Evolutionary conservation across 306 rosid genomes (phyloP).

Genomic region (Datisca glomerata): DNA sequence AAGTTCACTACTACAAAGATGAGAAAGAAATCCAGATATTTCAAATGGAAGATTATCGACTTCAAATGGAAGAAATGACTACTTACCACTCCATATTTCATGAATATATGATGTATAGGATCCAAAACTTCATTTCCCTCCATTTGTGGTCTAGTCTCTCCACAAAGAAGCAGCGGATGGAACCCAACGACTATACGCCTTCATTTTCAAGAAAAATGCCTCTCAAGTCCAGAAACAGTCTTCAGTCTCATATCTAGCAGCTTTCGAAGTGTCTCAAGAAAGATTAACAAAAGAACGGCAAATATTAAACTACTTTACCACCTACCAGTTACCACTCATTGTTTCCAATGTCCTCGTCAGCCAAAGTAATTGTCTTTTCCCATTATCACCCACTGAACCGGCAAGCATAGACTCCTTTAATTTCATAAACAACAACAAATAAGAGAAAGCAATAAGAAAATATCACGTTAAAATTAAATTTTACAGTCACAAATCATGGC

Average conservation of each 20-base stretch:
- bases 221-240: neutral
- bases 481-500: too few species aligned
- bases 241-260: neutral
- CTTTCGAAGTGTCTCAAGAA: neutral
- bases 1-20: too few species aligned
- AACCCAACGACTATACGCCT: conserved; percentile 45
- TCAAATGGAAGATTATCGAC: neutral
- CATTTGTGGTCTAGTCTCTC: conserved; percentile 17
- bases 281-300: neutral
- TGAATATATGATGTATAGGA: conserved; percentile 18
- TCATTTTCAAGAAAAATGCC: neutral
- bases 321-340: conserved; percentile 41
- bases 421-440: conserved; percentile 4
- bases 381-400: conserved; percentile 16
- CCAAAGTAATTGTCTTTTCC: conserved; percentile 29
- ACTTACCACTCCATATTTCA: conserved; percentile 40
- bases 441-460: conserved; percentile 2
- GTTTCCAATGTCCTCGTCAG: conserved; percentile 26
- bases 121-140: conserved; percentile 15
- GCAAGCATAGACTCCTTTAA: conserved; percentile 16
- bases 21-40: neutral
- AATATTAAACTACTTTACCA: conserved; percentile 1
- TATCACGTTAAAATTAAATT: too few species aligned
- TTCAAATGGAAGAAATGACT: neutral
- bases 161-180: conserved; percentile 29